Conservation (phyloP, 371 early-diverging fungal species). For the Mortierella sp. region DNA sequence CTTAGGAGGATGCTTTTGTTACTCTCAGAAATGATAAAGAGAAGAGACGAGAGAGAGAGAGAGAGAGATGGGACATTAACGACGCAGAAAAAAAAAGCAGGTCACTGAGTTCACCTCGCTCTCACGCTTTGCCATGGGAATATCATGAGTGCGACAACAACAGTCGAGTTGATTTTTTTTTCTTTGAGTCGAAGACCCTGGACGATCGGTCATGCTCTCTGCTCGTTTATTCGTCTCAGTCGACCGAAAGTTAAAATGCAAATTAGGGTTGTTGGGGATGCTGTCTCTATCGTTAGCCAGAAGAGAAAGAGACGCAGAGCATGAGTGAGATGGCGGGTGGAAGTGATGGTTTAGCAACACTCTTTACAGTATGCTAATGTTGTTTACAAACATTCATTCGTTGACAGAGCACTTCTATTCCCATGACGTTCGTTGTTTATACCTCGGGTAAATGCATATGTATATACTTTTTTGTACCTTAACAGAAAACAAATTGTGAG, state of each 20-base stretch:
- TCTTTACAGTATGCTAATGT: not conserved
- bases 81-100: not conserved
- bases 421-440: not conserved
- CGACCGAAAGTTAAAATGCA: not conserved
- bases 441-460: not conserved
- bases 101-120: not conserved
- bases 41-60: not conserved
- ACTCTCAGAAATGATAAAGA: not conserved
- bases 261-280: not conserved
- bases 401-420: not conserved
- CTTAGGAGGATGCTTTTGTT: too few relatives aligned
- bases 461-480: not conserved
- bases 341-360: not conserved
- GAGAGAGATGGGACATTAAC: too few relatives aligned
- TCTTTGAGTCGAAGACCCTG: not conserved
- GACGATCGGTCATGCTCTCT: conserved; percentile 1
- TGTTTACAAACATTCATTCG: not conserved
- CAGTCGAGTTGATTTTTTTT: too few relatives aligned
- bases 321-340: not conserved
- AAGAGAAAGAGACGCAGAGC: not conserved
- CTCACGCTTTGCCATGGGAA: conserved; percentile 1
- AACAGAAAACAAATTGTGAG: not conserved
- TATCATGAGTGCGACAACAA: not conserved
- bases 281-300: not conserved
- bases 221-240: not conserved